Conservation (phyloP, 73 alveolate genomes). For the Paramecium pentaurelia region DNA sequence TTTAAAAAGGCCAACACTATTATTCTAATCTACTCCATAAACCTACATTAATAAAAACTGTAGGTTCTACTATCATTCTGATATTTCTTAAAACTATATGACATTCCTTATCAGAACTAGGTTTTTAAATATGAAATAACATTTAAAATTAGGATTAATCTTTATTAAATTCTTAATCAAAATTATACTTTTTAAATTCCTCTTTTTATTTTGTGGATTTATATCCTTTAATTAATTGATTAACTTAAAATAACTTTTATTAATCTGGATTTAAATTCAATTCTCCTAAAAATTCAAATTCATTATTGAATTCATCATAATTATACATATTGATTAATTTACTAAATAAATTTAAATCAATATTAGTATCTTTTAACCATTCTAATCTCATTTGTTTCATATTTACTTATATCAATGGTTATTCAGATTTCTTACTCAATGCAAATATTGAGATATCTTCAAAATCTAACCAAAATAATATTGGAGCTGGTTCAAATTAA, state of each 20-base stretch:
- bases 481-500: slow-evolving; percentile 53
- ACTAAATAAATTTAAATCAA: slow-evolving; percentile 38
- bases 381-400: slow-evolving; percentile 49
- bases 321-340: slow-evolving; percentile 30
- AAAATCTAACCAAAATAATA: slow-evolving; percentile 52
- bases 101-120: not conserved
- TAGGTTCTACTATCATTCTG: slow-evolving; percentile 36
- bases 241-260: not conserved
- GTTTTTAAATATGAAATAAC: not conserved
- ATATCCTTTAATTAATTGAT: not conserved
- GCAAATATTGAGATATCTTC: slow-evolving; percentile 31
- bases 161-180: not conserved
- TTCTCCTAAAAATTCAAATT: slow-evolving; percentile 26
- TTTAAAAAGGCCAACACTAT: slow-evolving; percentile 52
- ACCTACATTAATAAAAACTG: slow-evolving; percentile 46
- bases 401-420: not conserved
- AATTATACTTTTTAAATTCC: not conserved
- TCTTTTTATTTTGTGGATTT: not conserved
- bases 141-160: not conserved
- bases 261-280: not conserved
- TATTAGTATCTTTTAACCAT: slow-evolving; percentile 23
- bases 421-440: not conserved
- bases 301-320: slow-evolving; percentile 41
- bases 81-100: not conserved
- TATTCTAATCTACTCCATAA: slow-evolving; percentile 55